These are phyloP conservation scores for Kuraishia piskuri DNA, from an alignment of 805 yeast genomes.

Conservation along the genomic window DNA sequence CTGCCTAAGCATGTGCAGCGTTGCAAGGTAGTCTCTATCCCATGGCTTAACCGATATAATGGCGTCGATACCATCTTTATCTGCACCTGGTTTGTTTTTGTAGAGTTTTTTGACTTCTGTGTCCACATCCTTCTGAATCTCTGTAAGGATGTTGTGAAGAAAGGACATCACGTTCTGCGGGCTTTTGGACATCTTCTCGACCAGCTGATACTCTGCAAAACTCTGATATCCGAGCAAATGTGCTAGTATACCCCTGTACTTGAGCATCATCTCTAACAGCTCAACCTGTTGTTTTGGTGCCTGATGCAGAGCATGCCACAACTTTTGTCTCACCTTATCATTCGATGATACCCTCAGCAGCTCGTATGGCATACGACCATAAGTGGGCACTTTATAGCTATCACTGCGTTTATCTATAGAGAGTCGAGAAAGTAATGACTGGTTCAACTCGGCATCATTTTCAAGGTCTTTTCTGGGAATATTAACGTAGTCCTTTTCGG, in stretches of 20 bases:
- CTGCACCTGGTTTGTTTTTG: slow-evolving; percentile 16
- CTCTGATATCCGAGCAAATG: slow-evolving; percentile 60
- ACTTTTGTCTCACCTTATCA: slow-evolving; percentile 47
- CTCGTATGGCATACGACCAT: slow-evolving; percentile 57
- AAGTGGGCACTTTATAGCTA: slow-evolving; percentile 41
- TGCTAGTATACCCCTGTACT: slow-evolving; percentile 64
- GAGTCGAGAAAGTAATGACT: slow-evolving; percentile 13
- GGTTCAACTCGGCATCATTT: slow-evolving; percentile 12
- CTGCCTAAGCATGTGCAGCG: slow-evolving; percentile 20
- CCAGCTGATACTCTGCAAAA: slow-evolving; percentile 73
- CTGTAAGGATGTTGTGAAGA: slow-evolving; percentile 46
- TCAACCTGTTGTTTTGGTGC: slow-evolving; percentile 55
- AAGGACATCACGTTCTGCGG: slow-evolving; percentile 73
- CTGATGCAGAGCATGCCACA: slow-evolving; percentile 72
- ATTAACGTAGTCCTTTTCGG: slow-evolving; percentile 16
- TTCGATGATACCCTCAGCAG: slow-evolving; percentile 51
- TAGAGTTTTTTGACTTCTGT: slow-evolving; percentile 48
- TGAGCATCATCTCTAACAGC: slow-evolving; percentile 49
- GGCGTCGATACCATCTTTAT: slow-evolving; percentile 9
- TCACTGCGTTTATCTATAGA: slow-evolving; percentile 27
- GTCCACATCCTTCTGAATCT: slow-evolving; percentile 44
- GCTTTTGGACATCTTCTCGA: slow-evolving; percentile 76
- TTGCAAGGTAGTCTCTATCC: slow-evolving; percentile 70
- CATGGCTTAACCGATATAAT: slow-evolving; percentile 62
- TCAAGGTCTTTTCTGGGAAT: slow-evolving; percentile 20